phyloP scores from a whole-genome alignment of 257 asterid species.

The Echites panduratus region DNA sequence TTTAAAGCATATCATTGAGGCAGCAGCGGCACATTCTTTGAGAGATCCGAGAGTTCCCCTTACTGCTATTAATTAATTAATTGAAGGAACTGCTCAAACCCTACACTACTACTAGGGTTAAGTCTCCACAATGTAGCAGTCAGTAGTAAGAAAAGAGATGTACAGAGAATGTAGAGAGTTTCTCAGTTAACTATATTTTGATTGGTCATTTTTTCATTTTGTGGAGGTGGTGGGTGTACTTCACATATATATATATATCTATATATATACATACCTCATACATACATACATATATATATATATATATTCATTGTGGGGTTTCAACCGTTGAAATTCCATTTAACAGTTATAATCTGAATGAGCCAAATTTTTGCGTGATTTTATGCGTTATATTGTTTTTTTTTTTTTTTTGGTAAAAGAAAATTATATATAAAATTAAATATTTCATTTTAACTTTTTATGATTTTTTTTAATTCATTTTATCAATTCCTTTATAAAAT shows the following conservation, averaged over 20 bases:
- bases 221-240: neutral
- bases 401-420: no score
- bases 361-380: neutral
- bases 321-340: slow-evolving; percentile 7
- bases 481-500: no score
- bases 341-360: neutral
- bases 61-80: slow-evolving; percentile 31
- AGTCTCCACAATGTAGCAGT: neutral
- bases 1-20: slow-evolving; percentile 54
- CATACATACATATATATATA: no score
- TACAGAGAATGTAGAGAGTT: slow-evolving; percentile 24
- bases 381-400: no score
- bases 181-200: neutral
- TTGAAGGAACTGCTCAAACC: neutral
- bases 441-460: no score
- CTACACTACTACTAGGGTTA: neutral
- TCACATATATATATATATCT: neutral
- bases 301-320: neutral
- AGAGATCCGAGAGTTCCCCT: slow-evolving; percentile 80
- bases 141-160: neutral
- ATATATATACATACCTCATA: no score
- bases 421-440: no score
- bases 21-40: slow-evolving; percentile 49
- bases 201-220: neutral
- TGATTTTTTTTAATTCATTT: no score